Percentiles rank a stretch among this genome's conserved stretches.
phyloP scores from a whole-genome alignment of 352 stramenopile genomes.

The Globisporangium uncinulatum region DNA sequence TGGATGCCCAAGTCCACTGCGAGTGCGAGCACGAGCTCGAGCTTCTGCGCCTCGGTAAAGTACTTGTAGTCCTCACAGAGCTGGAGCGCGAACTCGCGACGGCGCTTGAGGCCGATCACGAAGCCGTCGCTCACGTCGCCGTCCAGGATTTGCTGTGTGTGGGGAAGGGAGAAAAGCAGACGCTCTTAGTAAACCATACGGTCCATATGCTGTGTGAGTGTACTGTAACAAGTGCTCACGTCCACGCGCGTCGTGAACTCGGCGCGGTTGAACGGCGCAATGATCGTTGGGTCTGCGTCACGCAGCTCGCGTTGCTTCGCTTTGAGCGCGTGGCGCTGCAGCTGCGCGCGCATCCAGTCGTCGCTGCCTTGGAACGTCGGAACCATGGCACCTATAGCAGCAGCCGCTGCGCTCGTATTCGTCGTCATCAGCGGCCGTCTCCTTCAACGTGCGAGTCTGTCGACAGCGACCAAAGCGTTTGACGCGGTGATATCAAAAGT shows the following conservation, averaged over 20 bases:
- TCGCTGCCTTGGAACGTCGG: slow-evolving; percentile 42
- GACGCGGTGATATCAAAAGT: too few species aligned
- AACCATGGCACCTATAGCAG: background rate
- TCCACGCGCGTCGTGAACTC: slow-evolving; percentile 57
- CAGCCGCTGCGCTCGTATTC: background rate
- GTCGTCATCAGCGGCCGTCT: background rate
- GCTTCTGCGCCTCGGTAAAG: slow-evolving; percentile 71
- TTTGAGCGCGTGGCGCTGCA: slow-evolving; percentile 34
- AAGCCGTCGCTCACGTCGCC: slow-evolving; percentile 73
- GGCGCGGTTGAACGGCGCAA: slow-evolving; percentile 51
- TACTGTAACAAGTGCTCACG: background rate
- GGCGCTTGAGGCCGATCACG: slow-evolving; percentile 75
- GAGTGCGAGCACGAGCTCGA: slow-evolving; percentile 74
- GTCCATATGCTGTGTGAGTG: too few species aligned
- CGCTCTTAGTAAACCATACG: background rate
- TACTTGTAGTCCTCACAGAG: slow-evolving; percentile 71
- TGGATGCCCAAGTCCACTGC: slow-evolving; percentile 74
- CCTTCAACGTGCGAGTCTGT: background rate
- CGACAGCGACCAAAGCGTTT: too few species aligned
- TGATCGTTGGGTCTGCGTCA: slow-evolving; percentile 22
- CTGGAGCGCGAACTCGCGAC: slow-evolving; percentile 68
- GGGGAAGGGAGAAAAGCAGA: background rate
- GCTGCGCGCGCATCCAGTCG: slow-evolving; percentile 43
- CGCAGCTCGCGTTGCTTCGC: slow-evolving; percentile 22
- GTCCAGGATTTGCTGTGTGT: slow-evolving; percentile 46